phyloP scores from a whole-genome alignment of 768 basidiomycete species.

The Artomyces pyxidatus region DNA sequence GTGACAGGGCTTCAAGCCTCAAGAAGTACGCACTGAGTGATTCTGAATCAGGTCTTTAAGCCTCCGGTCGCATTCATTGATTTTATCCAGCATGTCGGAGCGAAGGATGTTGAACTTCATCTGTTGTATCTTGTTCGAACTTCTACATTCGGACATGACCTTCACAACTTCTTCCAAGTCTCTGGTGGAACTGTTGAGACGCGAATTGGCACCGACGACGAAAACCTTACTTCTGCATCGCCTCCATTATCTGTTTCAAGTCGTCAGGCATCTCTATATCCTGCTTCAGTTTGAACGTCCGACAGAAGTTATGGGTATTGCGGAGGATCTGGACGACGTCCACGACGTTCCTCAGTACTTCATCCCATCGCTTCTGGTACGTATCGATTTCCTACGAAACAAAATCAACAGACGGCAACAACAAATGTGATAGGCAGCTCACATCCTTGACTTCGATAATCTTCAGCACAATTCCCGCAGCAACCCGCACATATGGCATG shows the following conservation, averaged over 20 bases:
- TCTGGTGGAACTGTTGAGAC: neutral
- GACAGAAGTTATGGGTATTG: neutral
- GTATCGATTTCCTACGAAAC: neutral
- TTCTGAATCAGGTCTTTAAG: neutral
- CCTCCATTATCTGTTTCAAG: neutral
- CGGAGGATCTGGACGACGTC: neutral
- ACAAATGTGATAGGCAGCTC: neutral
- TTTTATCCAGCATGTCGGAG: neutral
- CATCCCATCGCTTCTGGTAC: neutral
- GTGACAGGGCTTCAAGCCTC: neutral
- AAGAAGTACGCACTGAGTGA: neutral
- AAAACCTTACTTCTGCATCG: neutral
- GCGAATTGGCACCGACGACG: neutral
- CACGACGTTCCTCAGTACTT: neutral
- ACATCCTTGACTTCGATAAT: neutral
- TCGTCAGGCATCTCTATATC: neutral
- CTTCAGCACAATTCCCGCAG: neutral
- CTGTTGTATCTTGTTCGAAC: neutral
- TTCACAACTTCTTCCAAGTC: neutral
- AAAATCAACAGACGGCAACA: neutral
- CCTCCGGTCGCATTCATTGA: conserved; percentile 1
- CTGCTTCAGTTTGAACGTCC: neutral
- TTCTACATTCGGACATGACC: neutral
- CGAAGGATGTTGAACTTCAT: neutral
- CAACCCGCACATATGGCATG: neutral